Evolutionary conservation across 2,329 filamentous ascomycete species (phyloP).

Genomic region (Nothomitra cinnamomea): DNA sequence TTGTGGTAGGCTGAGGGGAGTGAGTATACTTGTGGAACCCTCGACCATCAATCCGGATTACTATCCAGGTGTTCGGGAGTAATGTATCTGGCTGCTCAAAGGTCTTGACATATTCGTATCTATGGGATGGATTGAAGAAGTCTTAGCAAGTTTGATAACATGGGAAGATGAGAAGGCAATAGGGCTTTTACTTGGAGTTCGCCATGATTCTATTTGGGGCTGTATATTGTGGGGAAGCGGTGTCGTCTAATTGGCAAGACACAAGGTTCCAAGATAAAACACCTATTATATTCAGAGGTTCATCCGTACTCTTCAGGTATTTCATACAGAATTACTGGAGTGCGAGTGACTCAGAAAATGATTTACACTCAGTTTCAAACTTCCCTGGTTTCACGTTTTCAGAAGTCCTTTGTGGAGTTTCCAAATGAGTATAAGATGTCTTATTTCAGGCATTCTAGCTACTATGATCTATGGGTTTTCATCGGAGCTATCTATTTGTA

Average conservation of each 20-base stretch:
- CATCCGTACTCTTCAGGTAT: too few species aligned
- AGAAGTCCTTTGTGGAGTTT: too few species aligned
- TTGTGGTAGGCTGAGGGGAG: background rate
- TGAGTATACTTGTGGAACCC: slow-evolving; percentile 72
- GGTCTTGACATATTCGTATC: slow-evolving; percentile 81
- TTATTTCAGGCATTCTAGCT: background rate
- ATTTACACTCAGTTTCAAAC: too few species aligned
- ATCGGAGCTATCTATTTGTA: background rate
- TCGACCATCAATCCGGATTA: slow-evolving; percentile 82
- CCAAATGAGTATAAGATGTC: background rate
- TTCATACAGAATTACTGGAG: too few species aligned
- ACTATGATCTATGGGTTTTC: background rate
- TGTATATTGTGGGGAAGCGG: background rate
- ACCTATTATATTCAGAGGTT: too few species aligned
- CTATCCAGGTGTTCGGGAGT: slow-evolving; percentile 86
- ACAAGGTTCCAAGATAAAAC: background rate
- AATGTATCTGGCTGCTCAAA: slow-evolving; percentile 74
- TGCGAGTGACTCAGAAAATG: too few species aligned
- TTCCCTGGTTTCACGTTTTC: too few species aligned
- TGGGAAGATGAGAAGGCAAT: background rate
- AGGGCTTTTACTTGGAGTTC: slow-evolving; percentile 5
- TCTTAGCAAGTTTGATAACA: background rate
- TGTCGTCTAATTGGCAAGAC: background rate
- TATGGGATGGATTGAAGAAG: slow-evolving; percentile 21
- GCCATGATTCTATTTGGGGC: background rate